Conservation (phyloP, 2,329 filamentous ascomycete species). For the Aspergillus sp. region DNA sequence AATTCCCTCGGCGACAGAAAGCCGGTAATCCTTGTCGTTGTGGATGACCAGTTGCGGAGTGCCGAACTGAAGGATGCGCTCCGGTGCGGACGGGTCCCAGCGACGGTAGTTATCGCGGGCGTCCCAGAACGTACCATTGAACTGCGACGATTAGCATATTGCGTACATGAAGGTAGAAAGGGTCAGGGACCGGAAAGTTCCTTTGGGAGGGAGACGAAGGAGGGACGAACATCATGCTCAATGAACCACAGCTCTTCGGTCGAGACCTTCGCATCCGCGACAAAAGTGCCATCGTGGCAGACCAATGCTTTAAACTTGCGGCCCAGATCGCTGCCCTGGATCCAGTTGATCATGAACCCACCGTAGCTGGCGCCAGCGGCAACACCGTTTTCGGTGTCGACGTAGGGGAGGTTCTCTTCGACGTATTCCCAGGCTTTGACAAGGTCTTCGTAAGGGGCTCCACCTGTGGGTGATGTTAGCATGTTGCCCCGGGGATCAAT, state of each 20-base stretch:
- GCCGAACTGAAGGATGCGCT: slow-evolving; percentile 63
- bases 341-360: slow-evolving; percentile 66
- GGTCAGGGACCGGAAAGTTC: not conserved
- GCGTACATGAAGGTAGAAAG: not conserved
- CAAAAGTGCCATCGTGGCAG: slow-evolving; percentile 84
- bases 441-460: slow-evolving; percentile 72
- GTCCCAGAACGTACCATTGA: slow-evolving; percentile 49
- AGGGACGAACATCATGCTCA: slow-evolving; percentile 37
- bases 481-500: not conserved
- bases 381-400: slow-evolving; percentile 38
- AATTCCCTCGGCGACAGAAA: slow-evolving; percentile 76
- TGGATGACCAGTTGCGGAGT: slow-evolving; percentile 85
- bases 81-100: slow-evolving; percentile 62
- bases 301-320: slow-evolving; percentile 84
- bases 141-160: slow-evolving; percentile 25
- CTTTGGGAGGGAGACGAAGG: not conserved
- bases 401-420: slow-evolving; percentile 32
- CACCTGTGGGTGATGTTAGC: slow-evolving; percentile 17
- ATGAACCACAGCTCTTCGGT: slow-evolving; percentile 54
- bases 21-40: slow-evolving; percentile 79
- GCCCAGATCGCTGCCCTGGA: slow-evolving; percentile 80
- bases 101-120: slow-evolving; percentile 63
- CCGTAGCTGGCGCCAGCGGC: slow-evolving; percentile 43
- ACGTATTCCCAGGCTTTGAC: slow-evolving; percentile 76
- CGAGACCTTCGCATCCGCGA: slow-evolving; percentile 49